Conservation (phyloP, 2,329 filamentous ascomycete species). For the Incumbomyces delicatus region DNA sequence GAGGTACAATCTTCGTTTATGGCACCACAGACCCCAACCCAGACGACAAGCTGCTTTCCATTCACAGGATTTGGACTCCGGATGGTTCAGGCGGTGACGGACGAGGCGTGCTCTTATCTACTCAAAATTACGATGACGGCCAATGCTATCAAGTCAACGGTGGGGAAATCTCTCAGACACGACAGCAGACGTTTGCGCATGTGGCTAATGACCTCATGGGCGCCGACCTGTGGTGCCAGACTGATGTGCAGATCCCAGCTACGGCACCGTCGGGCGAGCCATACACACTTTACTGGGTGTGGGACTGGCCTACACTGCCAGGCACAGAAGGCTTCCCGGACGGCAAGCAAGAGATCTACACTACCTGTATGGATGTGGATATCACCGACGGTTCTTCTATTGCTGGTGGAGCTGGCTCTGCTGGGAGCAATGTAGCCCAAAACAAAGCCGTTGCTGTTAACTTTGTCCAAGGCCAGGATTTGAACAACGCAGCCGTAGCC, state of each 20-base stretch:
- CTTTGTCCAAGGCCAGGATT: slow-evolving; percentile 27
- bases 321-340: slow-evolving; percentile 27
- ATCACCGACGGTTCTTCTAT: slow-evolving; percentile 17
- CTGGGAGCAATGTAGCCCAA: slow-evolving; percentile 16
- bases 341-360: slow-evolving; percentile 39
- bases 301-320: slow-evolving; percentile 71
- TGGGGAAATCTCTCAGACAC: slow-evolving; percentile 47
- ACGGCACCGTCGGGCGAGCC: slow-evolving; percentile 52
- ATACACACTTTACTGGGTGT: slow-evolving; percentile 90
- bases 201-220: slow-evolving; percentile 43
- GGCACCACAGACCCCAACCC: slow-evolving; percentile 53
- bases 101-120: slow-evolving; percentile 64
- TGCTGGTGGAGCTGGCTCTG: neutral
- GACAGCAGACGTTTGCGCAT: slow-evolving; percentile 48
- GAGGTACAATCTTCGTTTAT: slow-evolving; percentile 66
- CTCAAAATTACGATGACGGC: slow-evolving; percentile 77
- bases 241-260: slow-evolving; percentile 63
- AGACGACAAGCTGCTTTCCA: slow-evolving; percentile 50
- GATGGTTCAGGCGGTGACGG: slow-evolving; percentile 73
- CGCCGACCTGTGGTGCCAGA: slow-evolving; percentile 66
- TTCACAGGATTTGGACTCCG: slow-evolving; percentile 68
- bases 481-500: slow-evolving; percentile 31
- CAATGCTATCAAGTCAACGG: slow-evolving; percentile 74
- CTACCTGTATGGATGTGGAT: slow-evolving; percentile 41
- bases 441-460: slow-evolving; percentile 14